Evolutionary conservation across 106 monocot species (phyloP).

Genomic region (Apostasia shenzhenica): DNA sequence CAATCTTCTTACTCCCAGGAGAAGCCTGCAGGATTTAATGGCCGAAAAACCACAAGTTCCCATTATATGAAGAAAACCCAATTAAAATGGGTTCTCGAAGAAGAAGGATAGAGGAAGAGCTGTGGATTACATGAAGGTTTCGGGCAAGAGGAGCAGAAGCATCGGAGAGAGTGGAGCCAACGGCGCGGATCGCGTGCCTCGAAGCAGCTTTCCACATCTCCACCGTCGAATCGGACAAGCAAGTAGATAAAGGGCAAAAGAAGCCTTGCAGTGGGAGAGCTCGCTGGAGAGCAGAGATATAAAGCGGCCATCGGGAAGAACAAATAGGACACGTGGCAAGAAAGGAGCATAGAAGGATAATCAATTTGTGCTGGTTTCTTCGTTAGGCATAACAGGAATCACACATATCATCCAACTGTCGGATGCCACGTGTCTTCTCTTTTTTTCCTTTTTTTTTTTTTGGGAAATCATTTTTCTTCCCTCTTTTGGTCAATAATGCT

Average conservation of each 20-base stretch:
- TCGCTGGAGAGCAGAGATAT: background rate
- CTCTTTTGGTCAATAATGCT: no score
- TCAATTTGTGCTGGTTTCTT: no score
- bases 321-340: background rate
- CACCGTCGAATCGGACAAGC: conserved; percentile 8
- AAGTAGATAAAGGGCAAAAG: background rate
- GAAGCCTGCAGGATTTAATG: conserved; percentile 37
- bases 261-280: background rate
- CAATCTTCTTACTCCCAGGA: conserved; percentile 86
- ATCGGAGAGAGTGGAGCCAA: conserved; percentile 12
- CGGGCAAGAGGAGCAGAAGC: conserved; percentile 6
- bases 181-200: conserved; percentile 15
- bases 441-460: no score
- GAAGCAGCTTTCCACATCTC: conserved; percentile 19
- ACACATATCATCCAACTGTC: no score
- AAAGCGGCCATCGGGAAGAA: background rate
- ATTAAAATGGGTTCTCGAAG: background rate
- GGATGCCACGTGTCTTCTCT: no score
- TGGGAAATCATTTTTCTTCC: no score
- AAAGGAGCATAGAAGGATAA: background rate
- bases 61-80: background rate
- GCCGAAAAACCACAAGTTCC: background rate
- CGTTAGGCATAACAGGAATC: no score
- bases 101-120: background rate
- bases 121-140: conserved; percentile 27